Conservation (phyloP, 371 early-diverging fungal species). For the Syncephalastrum racemosum region DNA sequence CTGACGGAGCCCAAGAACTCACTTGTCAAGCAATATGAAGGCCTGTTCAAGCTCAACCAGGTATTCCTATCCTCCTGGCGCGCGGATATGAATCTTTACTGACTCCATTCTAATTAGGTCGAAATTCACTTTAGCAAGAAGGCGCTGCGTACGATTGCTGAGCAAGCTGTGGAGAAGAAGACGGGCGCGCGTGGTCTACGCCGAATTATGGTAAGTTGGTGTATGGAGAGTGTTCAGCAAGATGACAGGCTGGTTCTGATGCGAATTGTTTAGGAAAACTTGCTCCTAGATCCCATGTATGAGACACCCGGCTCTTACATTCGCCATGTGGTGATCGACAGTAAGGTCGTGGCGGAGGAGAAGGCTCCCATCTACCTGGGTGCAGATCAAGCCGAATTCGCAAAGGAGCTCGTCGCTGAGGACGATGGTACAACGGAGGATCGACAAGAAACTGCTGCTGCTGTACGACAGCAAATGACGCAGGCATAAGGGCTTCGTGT, state of each 20-base stretch:
- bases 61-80: constrained; percentile 27
- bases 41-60: constrained; percentile 68
- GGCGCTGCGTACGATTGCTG: constrained; percentile 72
- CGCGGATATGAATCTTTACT: too few species aligned
- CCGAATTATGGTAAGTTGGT: constrained; percentile 67
- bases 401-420: constrained; percentile 29
- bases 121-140: constrained; percentile 71
- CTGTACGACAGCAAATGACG: constrained; percentile 22
- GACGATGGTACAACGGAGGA: constrained; percentile 26
- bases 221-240: background rate
- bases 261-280: constrained; percentile 51
- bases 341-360: constrained; percentile 58
- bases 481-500: constrained; percentile 15
- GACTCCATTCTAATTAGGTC: constrained; percentile 19
- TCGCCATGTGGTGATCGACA: constrained; percentile 68
- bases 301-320: constrained; percentile 78
- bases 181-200: constrained; percentile 91
- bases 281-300: constrained; percentile 80
- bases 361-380: constrained; percentile 66
- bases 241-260: background rate
- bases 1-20: constrained; percentile 87
- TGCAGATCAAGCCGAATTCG: constrained; percentile 48
- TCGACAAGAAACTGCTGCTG: background rate
- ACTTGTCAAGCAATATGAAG: constrained; percentile 80
- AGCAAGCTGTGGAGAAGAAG: constrained; percentile 75